These are phyloP conservation scores for Arbutus unedo DNA, from an alignment of 148 eudicot genomes.

Conservation along the genomic window DNA sequence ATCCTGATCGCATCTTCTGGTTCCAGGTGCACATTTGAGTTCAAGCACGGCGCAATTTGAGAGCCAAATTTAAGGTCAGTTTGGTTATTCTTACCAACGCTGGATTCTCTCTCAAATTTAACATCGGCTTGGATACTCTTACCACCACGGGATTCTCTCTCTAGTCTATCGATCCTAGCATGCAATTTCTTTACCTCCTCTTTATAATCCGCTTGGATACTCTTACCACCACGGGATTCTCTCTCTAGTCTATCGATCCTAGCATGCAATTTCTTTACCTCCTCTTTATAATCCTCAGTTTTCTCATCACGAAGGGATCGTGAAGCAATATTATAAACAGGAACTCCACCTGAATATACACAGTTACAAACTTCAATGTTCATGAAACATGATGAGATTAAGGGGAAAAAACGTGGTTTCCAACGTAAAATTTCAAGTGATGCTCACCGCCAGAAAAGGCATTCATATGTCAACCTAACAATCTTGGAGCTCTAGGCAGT, in stretches of 20 bases:
- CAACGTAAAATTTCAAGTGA: not conserved
- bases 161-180: not conserved
- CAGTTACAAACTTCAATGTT: not conserved
- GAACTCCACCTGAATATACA: slow-evolving; percentile 10
- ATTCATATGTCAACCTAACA: not conserved
- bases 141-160: not conserved
- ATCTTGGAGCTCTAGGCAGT: not conserved
- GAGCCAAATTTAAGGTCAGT: not conserved
- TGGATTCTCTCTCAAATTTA: not conserved
- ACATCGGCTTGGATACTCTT: not conserved
- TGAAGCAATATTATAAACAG: not conserved
- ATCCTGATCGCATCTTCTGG: not conserved
- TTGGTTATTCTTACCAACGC: not conserved
- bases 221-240: not conserved
- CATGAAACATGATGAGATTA: not conserved
- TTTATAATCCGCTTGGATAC: not conserved
- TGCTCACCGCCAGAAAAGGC: not conserved
- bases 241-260: not conserved
- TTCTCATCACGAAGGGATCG: slow-evolving; percentile 7
- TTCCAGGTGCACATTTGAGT: not conserved
- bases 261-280: not conserved
- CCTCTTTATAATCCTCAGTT: not conserved
- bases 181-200: not conserved
- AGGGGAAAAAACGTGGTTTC: not conserved
- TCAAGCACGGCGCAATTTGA: not conserved